Conservation (phyloP, 441 rosid genomes). For the Syzygium malaccense region DNA sequence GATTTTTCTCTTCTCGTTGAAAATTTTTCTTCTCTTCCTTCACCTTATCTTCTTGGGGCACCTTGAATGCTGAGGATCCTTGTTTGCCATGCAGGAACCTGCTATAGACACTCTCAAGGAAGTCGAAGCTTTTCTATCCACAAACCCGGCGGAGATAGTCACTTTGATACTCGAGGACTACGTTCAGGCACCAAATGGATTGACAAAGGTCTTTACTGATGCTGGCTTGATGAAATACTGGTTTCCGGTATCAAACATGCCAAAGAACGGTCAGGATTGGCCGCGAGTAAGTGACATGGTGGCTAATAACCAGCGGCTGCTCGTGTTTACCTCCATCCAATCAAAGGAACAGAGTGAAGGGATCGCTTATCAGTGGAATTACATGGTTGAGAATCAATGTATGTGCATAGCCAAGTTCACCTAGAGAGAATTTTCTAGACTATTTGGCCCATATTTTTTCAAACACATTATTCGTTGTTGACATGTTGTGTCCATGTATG, state of each 20-base stretch:
- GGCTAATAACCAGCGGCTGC: constrained; percentile 55
- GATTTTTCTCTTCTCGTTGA: neutral
- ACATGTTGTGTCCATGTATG: neutral
- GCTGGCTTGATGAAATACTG: constrained; percentile 76
- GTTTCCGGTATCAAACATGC: constrained; percentile 72
- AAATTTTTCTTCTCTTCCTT: neutral
- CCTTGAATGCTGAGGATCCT: neutral
- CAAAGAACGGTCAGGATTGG: constrained; percentile 64
- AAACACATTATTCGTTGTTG: neutral
- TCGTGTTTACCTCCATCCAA: constrained; percentile 62
- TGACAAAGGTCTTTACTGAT: constrained; percentile 55
- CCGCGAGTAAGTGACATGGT: constrained; percentile 79
- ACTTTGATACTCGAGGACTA: constrained; percentile 81
- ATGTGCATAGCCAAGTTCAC: constrained; percentile 5
- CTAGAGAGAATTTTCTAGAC: neutral
- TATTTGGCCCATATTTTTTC: neutral
- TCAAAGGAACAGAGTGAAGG: constrained; percentile 70
- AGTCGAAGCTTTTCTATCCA: constrained; percentile 52
- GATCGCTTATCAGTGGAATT: constrained; percentile 91
- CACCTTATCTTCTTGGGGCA: neutral
- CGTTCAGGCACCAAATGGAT: constrained; percentile 51
- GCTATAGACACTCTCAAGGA: constrained; percentile 64
- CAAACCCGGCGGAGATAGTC: constrained; percentile 60
- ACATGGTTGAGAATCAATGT: constrained; percentile 87
- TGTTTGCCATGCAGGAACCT: constrained; percentile 31